These are phyloP conservation scores for Pyrrhoderma noxium DNA, from an alignment of 1,284 basidiomycete species.

Conservation along the genomic window DNA sequence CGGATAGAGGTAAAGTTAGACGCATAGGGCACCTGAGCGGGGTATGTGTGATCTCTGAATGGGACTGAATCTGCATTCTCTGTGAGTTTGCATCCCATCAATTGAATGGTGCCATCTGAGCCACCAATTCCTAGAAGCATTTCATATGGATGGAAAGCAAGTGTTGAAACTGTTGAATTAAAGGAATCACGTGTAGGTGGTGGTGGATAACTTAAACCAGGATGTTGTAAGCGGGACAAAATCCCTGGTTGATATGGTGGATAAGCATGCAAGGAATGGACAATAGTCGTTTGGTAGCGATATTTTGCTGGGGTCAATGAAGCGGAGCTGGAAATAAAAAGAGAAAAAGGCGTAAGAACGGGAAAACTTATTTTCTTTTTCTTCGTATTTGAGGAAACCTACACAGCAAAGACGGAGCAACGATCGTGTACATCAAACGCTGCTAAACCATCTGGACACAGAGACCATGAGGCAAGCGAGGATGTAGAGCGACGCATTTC, in stretches of 20 bases:
- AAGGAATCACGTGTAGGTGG: slow-evolving; percentile 48
- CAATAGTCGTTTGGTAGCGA: slow-evolving; percentile 53
- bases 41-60: background rate
- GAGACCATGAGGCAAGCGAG: slow-evolving; percentile 59
- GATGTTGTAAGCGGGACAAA: slow-evolving; percentile 44
- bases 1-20: slow-evolving; percentile 14
- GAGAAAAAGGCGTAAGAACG: slow-evolving; percentile 10
- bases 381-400: slow-evolving; percentile 26
- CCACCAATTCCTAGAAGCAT: slow-evolving; percentile 72
- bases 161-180: slow-evolving; percentile 54
- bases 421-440: slow-evolving; percentile 86
- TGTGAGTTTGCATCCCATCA: slow-evolving; percentile 38
- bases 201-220: slow-evolving; percentile 46
- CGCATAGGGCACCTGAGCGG: background rate
- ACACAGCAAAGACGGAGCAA: slow-evolving; percentile 84
- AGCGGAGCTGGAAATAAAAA: slow-evolving; percentile 43
- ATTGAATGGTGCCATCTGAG: slow-evolving; percentile 57
- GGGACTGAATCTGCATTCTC: slow-evolving; percentile 2
- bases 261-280: slow-evolving; percentile 42
- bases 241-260: slow-evolving; percentile 27
- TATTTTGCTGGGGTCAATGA: slow-evolving; percentile 51
- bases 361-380: too few species aligned
- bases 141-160: slow-evolving; percentile 73
- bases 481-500: slow-evolving; percentile 71
- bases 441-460: slow-evolving; percentile 69